Conservation (phyloP, 1,139 yeast species). For the Meyerozyma elateridarum region DNA sequence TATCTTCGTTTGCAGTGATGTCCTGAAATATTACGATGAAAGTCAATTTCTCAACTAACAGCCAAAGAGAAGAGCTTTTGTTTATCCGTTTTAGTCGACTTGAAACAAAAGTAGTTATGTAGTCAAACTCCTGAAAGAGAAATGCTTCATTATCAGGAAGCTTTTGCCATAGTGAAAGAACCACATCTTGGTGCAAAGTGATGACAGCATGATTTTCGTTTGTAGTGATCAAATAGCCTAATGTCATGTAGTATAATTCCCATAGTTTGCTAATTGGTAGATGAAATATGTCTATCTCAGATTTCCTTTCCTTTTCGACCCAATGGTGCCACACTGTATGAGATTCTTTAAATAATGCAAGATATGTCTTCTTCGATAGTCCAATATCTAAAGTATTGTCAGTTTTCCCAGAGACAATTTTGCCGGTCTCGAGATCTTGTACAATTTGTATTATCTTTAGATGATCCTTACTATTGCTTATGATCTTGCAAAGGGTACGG, state of each 20-base stretch:
- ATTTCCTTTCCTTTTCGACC: too few relatives aligned
- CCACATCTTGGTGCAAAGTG: conserved; percentile 24
- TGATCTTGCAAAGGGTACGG: too few relatives aligned
- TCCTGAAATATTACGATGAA: conserved; percentile 13
- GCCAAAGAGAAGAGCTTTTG: conserved; percentile 43
- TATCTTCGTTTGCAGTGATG: neutral
- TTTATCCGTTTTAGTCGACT: conserved; percentile 35
- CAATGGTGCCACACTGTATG: conserved; percentile 29
- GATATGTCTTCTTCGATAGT: conserved; percentile 25
- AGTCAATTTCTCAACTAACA: conserved; percentile 27
- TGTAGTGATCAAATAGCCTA: conserved; percentile 35
- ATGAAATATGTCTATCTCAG: neutral
- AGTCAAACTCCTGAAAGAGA: conserved; percentile 23
- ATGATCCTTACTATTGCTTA: conserved; percentile 2
- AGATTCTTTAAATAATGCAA: conserved; percentile 29
- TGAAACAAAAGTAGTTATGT: conserved; percentile 27
- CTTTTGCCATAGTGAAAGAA: conserved; percentile 14
- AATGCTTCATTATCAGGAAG: conserved; percentile 9
- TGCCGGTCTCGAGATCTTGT: conserved; percentile 12
- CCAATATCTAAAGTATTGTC: conserved; percentile 30
- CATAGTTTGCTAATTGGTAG: conserved; percentile 2
- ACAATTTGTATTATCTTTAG: conserved; percentile 17
- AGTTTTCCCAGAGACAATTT: conserved; percentile 12
- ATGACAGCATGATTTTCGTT: conserved; percentile 38
- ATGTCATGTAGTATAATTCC: conserved; percentile 22